Conservation (phyloP, 2,329 filamentous ascomycete species). For the Xylaria sp. region DNA sequence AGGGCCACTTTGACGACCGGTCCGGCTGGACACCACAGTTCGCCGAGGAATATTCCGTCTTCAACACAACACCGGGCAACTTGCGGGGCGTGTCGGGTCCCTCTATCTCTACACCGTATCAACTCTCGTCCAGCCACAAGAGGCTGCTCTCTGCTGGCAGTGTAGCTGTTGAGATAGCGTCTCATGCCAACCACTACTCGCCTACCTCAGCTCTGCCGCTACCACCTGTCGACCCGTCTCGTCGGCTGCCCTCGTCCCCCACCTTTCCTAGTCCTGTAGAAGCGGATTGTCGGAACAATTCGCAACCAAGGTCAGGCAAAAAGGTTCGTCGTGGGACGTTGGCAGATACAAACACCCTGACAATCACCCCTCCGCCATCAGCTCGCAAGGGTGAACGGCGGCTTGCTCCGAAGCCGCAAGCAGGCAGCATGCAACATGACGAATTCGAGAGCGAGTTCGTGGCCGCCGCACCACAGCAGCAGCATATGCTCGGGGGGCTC, state of each 20-base stretch:
- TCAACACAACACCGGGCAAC: slow-evolving; percentile 71
- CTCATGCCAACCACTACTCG: slow-evolving; percentile 72
- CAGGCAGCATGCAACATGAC: slow-evolving; percentile 67
- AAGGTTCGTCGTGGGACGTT: slow-evolving; percentile 58
- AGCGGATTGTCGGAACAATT: slow-evolving; percentile 44
- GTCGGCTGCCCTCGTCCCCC: slow-evolving; percentile 68
- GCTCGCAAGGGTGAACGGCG: slow-evolving; percentile 65
- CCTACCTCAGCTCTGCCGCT: slow-evolving; percentile 63
- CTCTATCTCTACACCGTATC: slow-evolving; percentile 52
- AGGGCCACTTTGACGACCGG: slow-evolving; percentile 59
- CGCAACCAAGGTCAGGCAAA: slow-evolving; percentile 54
- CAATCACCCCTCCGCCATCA: slow-evolving; percentile 69
- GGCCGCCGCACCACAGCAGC: slow-evolving; percentile 59
- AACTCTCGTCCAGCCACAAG: slow-evolving; percentile 55
- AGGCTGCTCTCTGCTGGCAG: slow-evolving; percentile 62
- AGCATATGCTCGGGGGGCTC: slow-evolving; percentile 57
- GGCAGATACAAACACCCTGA: slow-evolving; percentile 58
- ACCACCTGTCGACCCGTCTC: slow-evolving; percentile 69
- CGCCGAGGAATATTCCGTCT: slow-evolving; percentile 73
- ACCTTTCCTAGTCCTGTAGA: slow-evolving; percentile 50
- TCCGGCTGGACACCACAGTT: slow-evolving; percentile 69
- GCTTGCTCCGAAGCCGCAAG: slow-evolving; percentile 61
- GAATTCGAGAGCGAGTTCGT: slow-evolving; percentile 64
- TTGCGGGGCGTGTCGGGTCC: slow-evolving; percentile 58
- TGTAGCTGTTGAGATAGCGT: slow-evolving; percentile 62